Evolutionary conservation across 1,139 yeast genomes (phyloP).

Genomic region (Pneumocystis canis): DNA sequence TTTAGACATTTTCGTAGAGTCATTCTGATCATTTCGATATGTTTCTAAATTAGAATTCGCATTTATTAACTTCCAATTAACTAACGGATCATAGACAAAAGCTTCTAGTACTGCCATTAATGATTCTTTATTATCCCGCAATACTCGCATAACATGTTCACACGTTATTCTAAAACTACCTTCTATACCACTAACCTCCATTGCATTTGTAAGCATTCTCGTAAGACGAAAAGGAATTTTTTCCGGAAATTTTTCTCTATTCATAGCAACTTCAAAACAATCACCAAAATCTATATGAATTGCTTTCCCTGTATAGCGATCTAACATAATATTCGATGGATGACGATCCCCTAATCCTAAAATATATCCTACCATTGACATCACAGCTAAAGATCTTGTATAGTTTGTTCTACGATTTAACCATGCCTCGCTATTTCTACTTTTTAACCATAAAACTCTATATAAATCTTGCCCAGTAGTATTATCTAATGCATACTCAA

Average conservation of each 20-base stretch:
- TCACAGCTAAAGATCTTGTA: constrained; percentile 88
- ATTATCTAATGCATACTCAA: constrained; percentile 87
- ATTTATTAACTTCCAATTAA: constrained; percentile 77
- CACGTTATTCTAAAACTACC: constrained; percentile 94
- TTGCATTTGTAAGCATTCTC: constrained; percentile 91
- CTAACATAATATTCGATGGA: constrained; percentile 92
- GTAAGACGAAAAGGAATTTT: constrained; percentile 95
- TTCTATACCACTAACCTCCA: constrained; percentile 98
- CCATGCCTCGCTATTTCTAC: constrained; percentile 96
- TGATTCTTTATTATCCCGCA: constrained; percentile 87
- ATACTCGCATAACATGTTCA: constrained; percentile 90
- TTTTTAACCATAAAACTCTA: constrained; percentile 89
- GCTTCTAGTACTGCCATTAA: constrained; percentile 97
- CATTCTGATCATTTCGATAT: constrained; percentile 52
- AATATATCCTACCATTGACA: constrained; percentile 97
- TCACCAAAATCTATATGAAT: constrained; percentile 97
- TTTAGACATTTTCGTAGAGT: constrained; percentile 22
- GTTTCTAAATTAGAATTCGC: constrained; percentile 40
- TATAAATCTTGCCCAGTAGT: constrained; percentile 94
- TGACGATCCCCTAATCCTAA: constrained; percentile 95
- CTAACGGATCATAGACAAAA: constrained; percentile 94
- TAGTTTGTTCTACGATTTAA: constrained; percentile 90
- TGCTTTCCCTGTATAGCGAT: constrained; percentile 84
- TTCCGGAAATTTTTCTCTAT: constrained; percentile 93
- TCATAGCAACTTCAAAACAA: constrained; percentile 94